These are phyloP conservation scores for Hyphopichia khmerensis DNA, from an alignment of 1,139 yeast species.

Conservation along the genomic window DNA sequence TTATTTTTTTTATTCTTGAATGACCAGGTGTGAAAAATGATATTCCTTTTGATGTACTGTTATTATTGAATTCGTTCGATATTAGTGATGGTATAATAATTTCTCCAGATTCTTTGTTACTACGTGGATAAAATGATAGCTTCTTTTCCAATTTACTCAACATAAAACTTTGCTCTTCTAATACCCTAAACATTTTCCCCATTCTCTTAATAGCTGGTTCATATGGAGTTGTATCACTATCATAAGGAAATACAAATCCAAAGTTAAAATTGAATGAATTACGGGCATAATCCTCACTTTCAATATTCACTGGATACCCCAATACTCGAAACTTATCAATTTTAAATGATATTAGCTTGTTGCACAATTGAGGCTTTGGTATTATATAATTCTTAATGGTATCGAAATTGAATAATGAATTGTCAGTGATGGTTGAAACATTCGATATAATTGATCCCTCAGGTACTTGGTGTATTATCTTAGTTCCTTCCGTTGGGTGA, in stretches of 20 bases:
- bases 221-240: conserved; percentile 79
- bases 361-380: conserved; percentile 90
- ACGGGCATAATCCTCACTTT: conserved; percentile 73
- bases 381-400: conserved; percentile 85
- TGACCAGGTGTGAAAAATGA: conserved; percentile 36
- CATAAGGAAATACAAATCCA: conserved; percentile 85
- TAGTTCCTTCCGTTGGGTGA: conserved; percentile 94
- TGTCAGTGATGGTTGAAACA: conserved; percentile 6
- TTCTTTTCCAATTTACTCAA: conserved; percentile 55
- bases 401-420: conserved; percentile 73
- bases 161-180: conserved; percentile 85
- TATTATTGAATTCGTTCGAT: conserved; percentile 6
- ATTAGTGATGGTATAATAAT: conserved; percentile 2
- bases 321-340: conserved; percentile 69
- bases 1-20: conserved; percentile 39
- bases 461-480: conserved; percentile 92
- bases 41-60: conserved; percentile 7
- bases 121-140: conserved; percentile 13
- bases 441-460: conserved; percentile 43
- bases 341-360: conserved; percentile 72
- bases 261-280: conserved; percentile 92
- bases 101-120: background rate
- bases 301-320: conserved; percentile 89
- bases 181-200: conserved; percentile 84
- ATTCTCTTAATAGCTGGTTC: conserved; percentile 81